These are phyloP conservation scores for Yarrowia sp. DNA, from an alignment of 805 yeast genomes.

Conservation along the genomic window DNA sequence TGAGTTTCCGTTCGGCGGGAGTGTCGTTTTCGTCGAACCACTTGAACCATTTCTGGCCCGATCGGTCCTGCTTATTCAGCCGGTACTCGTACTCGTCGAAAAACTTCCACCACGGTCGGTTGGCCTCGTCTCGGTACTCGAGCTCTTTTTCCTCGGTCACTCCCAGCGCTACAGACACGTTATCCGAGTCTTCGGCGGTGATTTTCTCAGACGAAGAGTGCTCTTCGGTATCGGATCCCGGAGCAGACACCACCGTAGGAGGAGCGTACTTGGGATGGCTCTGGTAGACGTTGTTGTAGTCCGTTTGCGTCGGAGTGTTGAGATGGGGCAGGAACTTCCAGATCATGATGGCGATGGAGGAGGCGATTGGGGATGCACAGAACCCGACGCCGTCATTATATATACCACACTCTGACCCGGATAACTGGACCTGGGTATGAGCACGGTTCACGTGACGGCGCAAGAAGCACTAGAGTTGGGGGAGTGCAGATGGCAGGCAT, in stretches of 20 bases:
- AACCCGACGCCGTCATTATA: background rate
- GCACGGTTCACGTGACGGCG: slow-evolving; percentile 23
- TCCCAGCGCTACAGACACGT: background rate
- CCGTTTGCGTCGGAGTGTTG: slow-evolving; percentile 5
- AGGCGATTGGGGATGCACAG: too few relatives aligned
- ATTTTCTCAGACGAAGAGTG: background rate
- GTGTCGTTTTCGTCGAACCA: slow-evolving; percentile 63
- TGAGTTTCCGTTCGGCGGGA: slow-evolving; percentile 56
- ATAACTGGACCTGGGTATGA: slow-evolving; percentile 5
- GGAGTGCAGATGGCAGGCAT: background rate
- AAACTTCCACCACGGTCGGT: slow-evolving; percentile 53
- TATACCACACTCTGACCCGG: slow-evolving; percentile 24
- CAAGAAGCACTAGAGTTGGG: slow-evolving; percentile 8
- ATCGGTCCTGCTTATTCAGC: slow-evolving; percentile 42
- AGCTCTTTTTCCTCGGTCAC: slow-evolving; percentile 6
- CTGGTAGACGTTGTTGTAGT: slow-evolving; percentile 22
- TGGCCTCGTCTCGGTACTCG: slow-evolving; percentile 43
- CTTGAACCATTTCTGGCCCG: slow-evolving; percentile 57
- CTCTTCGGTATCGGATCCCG: slow-evolving; percentile 26
- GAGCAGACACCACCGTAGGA: background rate
- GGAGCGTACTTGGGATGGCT: slow-evolving; percentile 35
- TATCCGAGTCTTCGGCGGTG: background rate
- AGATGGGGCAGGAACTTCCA: slow-evolving; percentile 34
- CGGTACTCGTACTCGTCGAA: slow-evolving; percentile 70
- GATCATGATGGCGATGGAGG: background rate